A percentile compares a stretch with the other conserved stretches of the same genome.
These are phyloP conservation scores for Hypomontagnella monticulosa DNA, from an alignment of 495 filamentous ascomycete species.

Conservation along the genomic window DNA sequence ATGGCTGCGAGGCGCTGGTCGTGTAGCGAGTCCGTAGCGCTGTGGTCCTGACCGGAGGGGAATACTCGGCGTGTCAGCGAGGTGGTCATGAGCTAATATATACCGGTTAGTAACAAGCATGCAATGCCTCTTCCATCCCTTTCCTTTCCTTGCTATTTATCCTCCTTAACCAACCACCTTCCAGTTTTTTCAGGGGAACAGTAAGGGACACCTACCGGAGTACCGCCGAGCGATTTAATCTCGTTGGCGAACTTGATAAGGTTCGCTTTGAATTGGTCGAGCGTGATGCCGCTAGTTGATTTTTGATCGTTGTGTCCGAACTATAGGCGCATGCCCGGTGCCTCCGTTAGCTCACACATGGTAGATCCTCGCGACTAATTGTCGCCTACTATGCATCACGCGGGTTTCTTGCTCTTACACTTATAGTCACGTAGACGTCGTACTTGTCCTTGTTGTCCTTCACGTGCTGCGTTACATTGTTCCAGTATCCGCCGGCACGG, in stretches of 20 bases:
- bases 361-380: too few species aligned
- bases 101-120: slow-evolving; percentile 6
- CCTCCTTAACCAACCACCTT: background rate
- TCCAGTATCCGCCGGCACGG: slow-evolving; percentile 57
- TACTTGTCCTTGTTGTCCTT: slow-evolving; percentile 40
- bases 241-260: slow-evolving; percentile 54
- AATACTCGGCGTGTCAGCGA: slow-evolving; percentile 56
- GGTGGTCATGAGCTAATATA: slow-evolving; percentile 45
- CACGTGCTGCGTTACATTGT: slow-evolving; percentile 49
- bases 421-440: slow-evolving; percentile 58
- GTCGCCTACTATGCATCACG: slow-evolving; percentile 5
- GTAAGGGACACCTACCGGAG: slow-evolving; percentile 43
- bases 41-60: slow-evolving; percentile 46
- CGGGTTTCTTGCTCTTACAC: slow-evolving; percentile 33
- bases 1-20: slow-evolving; percentile 52
- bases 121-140: background rate
- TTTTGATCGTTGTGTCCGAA: slow-evolving; percentile 69
- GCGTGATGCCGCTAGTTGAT: slow-evolving; percentile 45
- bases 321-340: slow-evolving; percentile 33
- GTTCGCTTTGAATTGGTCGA: slow-evolving; percentile 52
- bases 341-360: slow-evolving; percentile 3
- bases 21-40: slow-evolving; percentile 52
- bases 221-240: slow-evolving; percentile 51
- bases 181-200: background rate
- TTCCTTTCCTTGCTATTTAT: background rate